Conservation (phyloP, 164 flowering plant genomes). For the Vitis amurensis region DNA sequence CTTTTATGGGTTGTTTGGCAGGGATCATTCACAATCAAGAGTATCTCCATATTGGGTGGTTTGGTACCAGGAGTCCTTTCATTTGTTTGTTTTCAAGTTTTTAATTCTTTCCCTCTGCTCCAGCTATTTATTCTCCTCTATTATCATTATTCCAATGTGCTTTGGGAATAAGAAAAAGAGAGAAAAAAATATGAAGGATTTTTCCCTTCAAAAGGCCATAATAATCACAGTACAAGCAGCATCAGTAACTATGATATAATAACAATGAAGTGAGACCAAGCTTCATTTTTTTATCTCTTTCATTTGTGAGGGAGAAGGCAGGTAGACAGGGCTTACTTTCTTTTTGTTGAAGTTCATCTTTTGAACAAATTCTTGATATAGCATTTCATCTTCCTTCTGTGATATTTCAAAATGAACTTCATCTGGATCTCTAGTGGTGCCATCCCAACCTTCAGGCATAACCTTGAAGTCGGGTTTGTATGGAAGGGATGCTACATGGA, state of each 20-base stretch:
- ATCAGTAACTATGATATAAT: too few relatives aligned
- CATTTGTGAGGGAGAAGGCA: not conserved
- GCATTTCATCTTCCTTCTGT: conserved; percentile 79
- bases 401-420: conserved; percentile 96
- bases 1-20: too few relatives aligned
- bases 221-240: too few relatives aligned
- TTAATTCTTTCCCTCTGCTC: not conserved
- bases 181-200: not conserved
- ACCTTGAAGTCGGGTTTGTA: conserved; percentile 96
- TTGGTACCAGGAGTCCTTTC: too few relatives aligned
- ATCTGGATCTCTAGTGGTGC: conserved; percentile 81
- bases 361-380: conserved; percentile 80
- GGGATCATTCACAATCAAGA: too few relatives aligned
- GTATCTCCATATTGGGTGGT: too few relatives aligned
- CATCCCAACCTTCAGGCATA: conserved; percentile 99
- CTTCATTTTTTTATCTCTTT: not conserved
- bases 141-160: not conserved
- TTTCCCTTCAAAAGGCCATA: not conserved
- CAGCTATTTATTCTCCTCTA: not conserved
- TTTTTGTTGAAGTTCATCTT: conserved; percentile 81
- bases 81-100: not conserved
- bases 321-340: conserved; percentile 48
- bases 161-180: not conserved
- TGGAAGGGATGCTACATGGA: conserved; percentile 92
- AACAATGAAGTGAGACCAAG: too few relatives aligned